phyloP scores from a whole-genome alignment of 2,329 filamentous ascomycete species.

The Alternaria infectoria region DNA sequence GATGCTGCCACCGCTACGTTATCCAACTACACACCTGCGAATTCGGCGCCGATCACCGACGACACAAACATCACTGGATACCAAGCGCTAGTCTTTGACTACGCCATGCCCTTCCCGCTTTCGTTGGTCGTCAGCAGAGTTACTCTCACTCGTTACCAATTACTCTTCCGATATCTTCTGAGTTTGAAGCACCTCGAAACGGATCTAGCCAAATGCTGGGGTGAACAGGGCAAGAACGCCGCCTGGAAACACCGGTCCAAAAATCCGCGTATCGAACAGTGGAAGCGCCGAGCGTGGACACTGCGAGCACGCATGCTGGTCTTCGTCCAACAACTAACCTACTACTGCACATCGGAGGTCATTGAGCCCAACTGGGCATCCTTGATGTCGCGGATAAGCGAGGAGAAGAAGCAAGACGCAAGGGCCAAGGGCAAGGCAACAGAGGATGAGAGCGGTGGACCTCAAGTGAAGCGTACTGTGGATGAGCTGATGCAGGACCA shows the following conservation, averaged over 20 bases:
- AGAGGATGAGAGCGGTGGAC: slow-evolving; percentile 44
- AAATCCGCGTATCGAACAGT: slow-evolving; percentile 77
- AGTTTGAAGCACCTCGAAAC: slow-evolving; percentile 89
- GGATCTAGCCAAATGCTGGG: slow-evolving; percentile 85
- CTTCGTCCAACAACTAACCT: slow-evolving; percentile 94
- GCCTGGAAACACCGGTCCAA: slow-evolving; percentile 84
- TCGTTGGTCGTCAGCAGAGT: slow-evolving; percentile 95
- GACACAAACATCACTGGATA: slow-evolving; percentile 90
- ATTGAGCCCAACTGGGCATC: slow-evolving; percentile 97
- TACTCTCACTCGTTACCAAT: slow-evolving; percentile 95
- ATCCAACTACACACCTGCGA: slow-evolving; percentile 74
- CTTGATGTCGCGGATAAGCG: slow-evolving; percentile 83
- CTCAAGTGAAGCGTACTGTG: slow-evolving; percentile 74
- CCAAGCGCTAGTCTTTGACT: slow-evolving; percentile 92
- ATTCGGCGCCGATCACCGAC: slow-evolving; percentile 64
- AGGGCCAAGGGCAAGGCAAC: slow-evolving; percentile 49
- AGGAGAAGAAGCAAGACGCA: slow-evolving; percentile 58
- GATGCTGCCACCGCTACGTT: slow-evolving; percentile 67
- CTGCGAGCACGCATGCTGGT: slow-evolving; percentile 92
- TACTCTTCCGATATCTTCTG: slow-evolving; percentile 91
- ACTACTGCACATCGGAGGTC: slow-evolving; percentile 96
- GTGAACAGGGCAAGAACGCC: slow-evolving; percentile 80
- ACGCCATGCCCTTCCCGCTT: slow-evolving; percentile 90
- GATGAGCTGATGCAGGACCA: slow-evolving; percentile 99
- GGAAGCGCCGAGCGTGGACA: slow-evolving; percentile 93